Evolutionary conservation across 2,329 filamentous ascomycete species (phyloP).

Genomic region (Fusarium pseudoanthophilum): DNA sequence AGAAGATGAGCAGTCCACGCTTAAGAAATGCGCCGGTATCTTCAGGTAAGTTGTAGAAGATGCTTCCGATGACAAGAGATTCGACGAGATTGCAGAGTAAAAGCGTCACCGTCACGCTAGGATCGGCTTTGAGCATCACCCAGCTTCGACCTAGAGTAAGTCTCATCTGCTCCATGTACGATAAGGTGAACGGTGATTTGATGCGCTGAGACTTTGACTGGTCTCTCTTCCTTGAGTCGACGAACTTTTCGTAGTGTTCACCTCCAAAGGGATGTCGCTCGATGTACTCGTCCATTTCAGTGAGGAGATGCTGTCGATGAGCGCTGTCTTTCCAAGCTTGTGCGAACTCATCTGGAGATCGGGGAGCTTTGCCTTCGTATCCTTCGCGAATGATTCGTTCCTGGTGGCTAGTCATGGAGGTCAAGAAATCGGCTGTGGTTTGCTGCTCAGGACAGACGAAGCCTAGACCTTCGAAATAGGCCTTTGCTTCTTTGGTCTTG

Average conservation of each 20-base stretch:
- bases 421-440: conserved; percentile 79
- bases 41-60: conserved; percentile 35
- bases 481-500: conserved; percentile 39
- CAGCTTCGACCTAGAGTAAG: conserved; percentile 36
- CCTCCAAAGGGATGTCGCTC: conserved; percentile 42
- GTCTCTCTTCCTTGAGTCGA: conserved; percentile 39
- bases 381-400: conserved; percentile 50
- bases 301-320: conserved; percentile 40
- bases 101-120: conserved; percentile 34
- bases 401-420: conserved; percentile 56
- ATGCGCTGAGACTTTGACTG: conserved; percentile 37
- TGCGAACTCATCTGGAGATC: conserved; percentile 52
- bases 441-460: conserved; percentile 66
- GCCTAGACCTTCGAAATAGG: conserved; percentile 54
- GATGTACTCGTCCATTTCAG: conserved; percentile 48
- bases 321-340: conserved; percentile 48
- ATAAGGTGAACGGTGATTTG: conserved; percentile 33
- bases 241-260: conserved; percentile 41
- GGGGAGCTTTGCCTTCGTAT: conserved; percentile 47
- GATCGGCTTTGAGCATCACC: conserved; percentile 39
- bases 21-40: conserved; percentile 20
- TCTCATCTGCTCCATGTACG: conserved; percentile 35
- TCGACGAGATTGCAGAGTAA: conserved; percentile 36
- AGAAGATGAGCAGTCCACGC: conserved; percentile 31
- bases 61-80: conserved; percentile 37